Evolutionary conservation across 768 basidiomycete species (phyloP).

Genomic region (Calocybe indica): DNA sequence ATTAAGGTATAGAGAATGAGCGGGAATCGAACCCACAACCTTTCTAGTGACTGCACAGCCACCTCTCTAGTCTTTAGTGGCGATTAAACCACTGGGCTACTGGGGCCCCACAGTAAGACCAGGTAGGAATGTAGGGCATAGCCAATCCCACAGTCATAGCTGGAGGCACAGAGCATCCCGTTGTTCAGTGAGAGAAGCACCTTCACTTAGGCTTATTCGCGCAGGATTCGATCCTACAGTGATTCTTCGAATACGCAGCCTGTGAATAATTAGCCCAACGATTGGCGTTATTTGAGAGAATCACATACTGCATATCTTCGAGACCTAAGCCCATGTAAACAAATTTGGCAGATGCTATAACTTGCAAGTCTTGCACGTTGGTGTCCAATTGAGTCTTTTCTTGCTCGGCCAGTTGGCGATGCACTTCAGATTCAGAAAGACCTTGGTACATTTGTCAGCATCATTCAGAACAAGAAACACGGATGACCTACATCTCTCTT

Average conservation of each 20-base stretch:
- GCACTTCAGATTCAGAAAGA: constrained; percentile 3
- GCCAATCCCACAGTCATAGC: constrained; percentile 9
- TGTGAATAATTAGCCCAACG: background rate
- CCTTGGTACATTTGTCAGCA: too few species aligned
- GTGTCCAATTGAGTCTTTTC: background rate
- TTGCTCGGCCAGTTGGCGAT: constrained; percentile 2
- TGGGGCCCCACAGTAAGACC: too few species aligned
- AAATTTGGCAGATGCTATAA: constrained; percentile 7
- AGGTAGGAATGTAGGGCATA: constrained; percentile 10
- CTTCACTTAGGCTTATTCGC: background rate
- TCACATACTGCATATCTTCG: constrained; percentile 13
- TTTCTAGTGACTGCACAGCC: too few species aligned
- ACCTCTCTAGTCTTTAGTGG: too few species aligned
- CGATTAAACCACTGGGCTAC: too few species aligned
- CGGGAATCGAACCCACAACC: too few species aligned
- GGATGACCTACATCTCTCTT: too few species aligned
- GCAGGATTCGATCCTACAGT: background rate
- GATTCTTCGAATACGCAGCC: background rate
- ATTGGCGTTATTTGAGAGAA: background rate
- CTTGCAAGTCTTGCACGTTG: constrained; percentile 2
- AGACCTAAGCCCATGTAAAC: constrained; percentile 11
- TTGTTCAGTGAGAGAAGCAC: constrained; percentile 8
- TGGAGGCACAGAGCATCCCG: constrained; percentile 3
- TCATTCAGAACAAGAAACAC: too few species aligned
- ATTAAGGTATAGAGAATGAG: too few species aligned